A percentile compares a stretch with the other conserved stretches of the same genome.
phyloP scores from a whole-genome alignment of 495 filamentous ascomycete genomes.

The Aspergillus carlsbadensis region DNA sequence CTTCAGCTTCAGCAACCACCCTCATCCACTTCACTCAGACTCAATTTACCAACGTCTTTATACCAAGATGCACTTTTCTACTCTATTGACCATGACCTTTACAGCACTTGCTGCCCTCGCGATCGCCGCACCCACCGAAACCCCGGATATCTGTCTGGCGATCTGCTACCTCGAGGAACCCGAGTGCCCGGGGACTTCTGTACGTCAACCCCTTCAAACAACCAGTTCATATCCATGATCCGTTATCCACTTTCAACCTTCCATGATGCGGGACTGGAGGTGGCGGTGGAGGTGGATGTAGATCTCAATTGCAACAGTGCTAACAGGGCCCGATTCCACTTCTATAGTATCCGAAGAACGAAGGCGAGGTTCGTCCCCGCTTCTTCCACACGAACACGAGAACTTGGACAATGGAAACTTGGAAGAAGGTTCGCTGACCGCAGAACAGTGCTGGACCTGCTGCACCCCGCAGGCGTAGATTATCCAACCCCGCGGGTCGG shows the following conservation, averaged over 20 bases:
- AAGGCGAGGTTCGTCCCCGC: neutral
- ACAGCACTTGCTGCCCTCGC: neutral
- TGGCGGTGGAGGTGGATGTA: too few species aligned
- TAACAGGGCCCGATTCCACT: too few species aligned
- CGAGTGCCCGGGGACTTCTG: neutral
- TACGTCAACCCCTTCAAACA: too few species aligned
- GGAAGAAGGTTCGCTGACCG: neutral
- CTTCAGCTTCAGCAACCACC: neutral
- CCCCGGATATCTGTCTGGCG: neutral
- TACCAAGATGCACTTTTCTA: neutral
- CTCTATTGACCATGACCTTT: neutral
- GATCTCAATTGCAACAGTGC: neutral
- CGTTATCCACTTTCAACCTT: too few species aligned
- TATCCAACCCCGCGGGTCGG: too few species aligned
- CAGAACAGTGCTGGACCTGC: neutral
- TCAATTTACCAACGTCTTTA: neutral
- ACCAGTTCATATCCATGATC: too few species aligned
- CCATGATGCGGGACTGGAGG: too few species aligned
- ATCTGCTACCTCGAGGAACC: neutral
- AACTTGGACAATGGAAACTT: too few species aligned
- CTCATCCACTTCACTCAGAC: neutral
- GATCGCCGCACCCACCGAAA: neutral
- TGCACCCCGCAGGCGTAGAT: neutral
- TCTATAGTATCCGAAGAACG: neutral
- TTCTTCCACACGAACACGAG: neutral